Evolutionary conservation across 2,329 filamentous ascomycete genomes (phyloP).

Genomic region (Drechmeria coniospora): DNA sequence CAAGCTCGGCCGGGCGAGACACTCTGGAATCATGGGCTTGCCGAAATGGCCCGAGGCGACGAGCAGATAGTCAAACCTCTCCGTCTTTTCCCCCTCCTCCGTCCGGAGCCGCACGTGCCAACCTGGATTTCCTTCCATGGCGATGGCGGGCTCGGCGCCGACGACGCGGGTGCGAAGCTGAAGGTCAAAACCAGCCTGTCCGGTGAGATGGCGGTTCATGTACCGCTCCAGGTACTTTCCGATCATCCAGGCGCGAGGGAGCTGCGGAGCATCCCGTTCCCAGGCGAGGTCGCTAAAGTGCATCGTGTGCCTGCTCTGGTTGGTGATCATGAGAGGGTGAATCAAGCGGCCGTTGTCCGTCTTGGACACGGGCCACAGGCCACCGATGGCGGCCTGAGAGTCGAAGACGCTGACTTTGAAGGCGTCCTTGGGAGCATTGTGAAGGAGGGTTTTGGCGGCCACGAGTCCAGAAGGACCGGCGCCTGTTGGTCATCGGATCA

Average conservation of each 20-base stretch:
- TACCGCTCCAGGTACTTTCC: slow-evolving; percentile 58
- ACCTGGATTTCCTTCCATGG: slow-evolving; percentile 20
- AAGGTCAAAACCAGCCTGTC: slow-evolving; percentile 24
- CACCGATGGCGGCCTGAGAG: slow-evolving; percentile 47
- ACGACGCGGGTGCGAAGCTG: slow-evolving; percentile 33
- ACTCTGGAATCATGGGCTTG: slow-evolving; percentile 34
- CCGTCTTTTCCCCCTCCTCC: slow-evolving; percentile 21
- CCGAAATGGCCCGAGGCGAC: slow-evolving; percentile 68
- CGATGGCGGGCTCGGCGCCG: slow-evolving; percentile 16
- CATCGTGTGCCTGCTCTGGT: slow-evolving; percentile 65
- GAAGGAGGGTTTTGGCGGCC: slow-evolving; percentile 57
- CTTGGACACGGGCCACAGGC: slow-evolving; percentile 54
- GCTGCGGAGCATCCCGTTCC: slow-evolving; percentile 42
- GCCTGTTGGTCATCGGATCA: slow-evolving; percentile 25
- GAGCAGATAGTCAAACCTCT: slow-evolving; percentile 55
- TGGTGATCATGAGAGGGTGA: slow-evolving; percentile 54
- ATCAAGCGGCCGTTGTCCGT: slow-evolving; percentile 34
- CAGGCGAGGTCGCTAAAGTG: slow-evolving; percentile 59
- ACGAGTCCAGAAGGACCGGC: slow-evolving; percentile 55
- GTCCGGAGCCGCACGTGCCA: slow-evolving; percentile 27
- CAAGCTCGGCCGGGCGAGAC: slow-evolving; percentile 16
- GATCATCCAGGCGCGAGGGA: slow-evolving; percentile 65
- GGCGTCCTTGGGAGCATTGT: slow-evolving; percentile 33
- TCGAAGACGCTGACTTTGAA: slow-evolving; percentile 63
- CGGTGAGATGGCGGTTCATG: slow-evolving; percentile 36